Evolutionary conservation across 1,284 basidiomycete genomes (phyloP).

Genomic region (Mycena sp.): DNA sequence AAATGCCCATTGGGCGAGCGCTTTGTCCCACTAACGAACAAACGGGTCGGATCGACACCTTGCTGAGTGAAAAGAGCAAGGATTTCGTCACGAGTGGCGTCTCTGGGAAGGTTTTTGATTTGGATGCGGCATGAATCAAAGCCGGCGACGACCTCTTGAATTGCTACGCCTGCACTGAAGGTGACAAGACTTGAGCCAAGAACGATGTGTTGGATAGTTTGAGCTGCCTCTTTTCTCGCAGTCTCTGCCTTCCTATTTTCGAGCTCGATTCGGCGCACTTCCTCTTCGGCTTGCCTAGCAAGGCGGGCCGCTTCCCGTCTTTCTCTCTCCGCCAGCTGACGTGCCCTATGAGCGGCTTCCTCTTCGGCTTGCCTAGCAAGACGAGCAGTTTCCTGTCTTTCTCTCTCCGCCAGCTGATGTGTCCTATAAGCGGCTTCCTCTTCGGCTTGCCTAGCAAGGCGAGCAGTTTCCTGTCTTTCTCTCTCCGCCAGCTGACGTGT

Average conservation of each 20-base stretch:
- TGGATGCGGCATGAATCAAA: conserved; percentile 58
- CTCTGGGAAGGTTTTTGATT: conserved; percentile 52
- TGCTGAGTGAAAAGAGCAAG: conserved; percentile 49
- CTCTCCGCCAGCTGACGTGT: conserved; percentile 29
- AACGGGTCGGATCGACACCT: conserved; percentile 42
- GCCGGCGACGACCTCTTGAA: conserved; percentile 52
- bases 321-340: conserved; percentile 22
- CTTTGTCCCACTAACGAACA: conserved; percentile 44
- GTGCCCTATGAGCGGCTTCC: conserved; percentile 8
- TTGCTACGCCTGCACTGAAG: conserved; percentile 55
- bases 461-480: conserved; percentile 26
- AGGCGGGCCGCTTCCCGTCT: too few relatives aligned
- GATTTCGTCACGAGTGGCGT: conserved; percentile 49
- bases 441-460: too few relatives aligned
- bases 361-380: too few relatives aligned
- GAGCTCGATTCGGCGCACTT: conserved; percentile 32
- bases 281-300: conserved; percentile 23
- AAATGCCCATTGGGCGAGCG: conserved; percentile 33
- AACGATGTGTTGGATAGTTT: conserved; percentile 52
- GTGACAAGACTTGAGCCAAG: conserved; percentile 56
- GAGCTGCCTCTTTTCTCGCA: conserved; percentile 46
- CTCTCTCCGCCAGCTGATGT: conserved; percentile 20
- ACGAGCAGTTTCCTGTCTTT: too few relatives aligned
- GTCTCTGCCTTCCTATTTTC: conserved; percentile 44
- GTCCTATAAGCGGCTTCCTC: conserved; percentile 9